phyloP scores from a whole-genome alignment of 169 alveolate species.

The Babesia bigemina region DNA sequence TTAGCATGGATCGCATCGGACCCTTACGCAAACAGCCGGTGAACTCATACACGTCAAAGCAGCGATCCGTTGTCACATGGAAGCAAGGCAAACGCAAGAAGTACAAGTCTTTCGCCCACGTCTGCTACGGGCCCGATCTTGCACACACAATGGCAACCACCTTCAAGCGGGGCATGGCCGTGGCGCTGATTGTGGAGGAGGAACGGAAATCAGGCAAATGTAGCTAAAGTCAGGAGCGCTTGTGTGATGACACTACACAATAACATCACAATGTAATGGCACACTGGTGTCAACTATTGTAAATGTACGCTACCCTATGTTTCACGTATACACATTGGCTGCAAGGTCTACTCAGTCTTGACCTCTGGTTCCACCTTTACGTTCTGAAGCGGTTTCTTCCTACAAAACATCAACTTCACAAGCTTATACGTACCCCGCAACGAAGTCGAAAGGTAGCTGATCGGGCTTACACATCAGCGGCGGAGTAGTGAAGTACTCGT shows the following conservation, averaged over 20 bases:
- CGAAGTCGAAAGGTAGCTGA: conserved; percentile 60
- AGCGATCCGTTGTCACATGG: conserved; percentile 2
- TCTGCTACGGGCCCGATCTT: not conserved
- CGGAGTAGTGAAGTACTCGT: conserved; percentile 76
- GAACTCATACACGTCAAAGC: not conserved
- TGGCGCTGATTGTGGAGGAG: not conserved
- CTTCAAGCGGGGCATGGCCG: not conserved
- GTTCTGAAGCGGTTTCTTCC: not conserved
- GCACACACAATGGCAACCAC: not conserved
- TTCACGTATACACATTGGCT: not conserved
- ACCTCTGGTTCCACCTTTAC: not conserved
- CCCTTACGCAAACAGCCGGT: not conserved
- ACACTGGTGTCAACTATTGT: too few relatives aligned
- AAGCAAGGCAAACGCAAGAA: not conserved
- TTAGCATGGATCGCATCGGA: too few relatives aligned
- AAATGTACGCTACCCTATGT: too few relatives aligned
- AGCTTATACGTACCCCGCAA: conserved; percentile 1
- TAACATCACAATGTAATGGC: too few relatives aligned
- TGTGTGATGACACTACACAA: too few relatives aligned
- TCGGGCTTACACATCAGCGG: conserved; percentile 72
- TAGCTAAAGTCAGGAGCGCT: too few relatives aligned
- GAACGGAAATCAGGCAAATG: too few relatives aligned
- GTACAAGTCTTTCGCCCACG: not conserved
- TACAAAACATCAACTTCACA: not conserved
- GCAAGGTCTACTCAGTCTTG: not conserved